Evolutionary conservation across 805 yeast genomes (phyloP), one percentile per base, ranked within the genome.

Genomic region (Candida sithepensis): DNA sequence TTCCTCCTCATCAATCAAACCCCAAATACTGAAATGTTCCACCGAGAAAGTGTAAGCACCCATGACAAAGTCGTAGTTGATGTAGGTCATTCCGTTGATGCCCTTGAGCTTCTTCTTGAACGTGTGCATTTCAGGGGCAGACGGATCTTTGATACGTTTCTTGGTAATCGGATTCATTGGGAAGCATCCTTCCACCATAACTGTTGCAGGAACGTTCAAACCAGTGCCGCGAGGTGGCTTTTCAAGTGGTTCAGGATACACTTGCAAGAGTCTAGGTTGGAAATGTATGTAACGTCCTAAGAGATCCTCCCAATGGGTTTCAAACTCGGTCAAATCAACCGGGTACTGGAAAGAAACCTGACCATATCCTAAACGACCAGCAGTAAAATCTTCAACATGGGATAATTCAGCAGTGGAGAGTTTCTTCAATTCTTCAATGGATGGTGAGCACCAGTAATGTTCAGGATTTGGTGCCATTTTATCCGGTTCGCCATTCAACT

Each of bases 11-110:
- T 82, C 86, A 16, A 84, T 75, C 34, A 94, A 67, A 6, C 98
- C 98, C 97, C 97, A 94, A 5, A 87, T 79, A 69, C 96, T 89
- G 60, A 94, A 94, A 69, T 94, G 99, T 55, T 85, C 82, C 8
- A 91, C 97, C 56, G 74, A 78, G 66, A 88, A 90, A 1, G 84
- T 81, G 89, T 91, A 90, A 4, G 78, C 66, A 32, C 88, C 88
- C 4, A 80, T 78, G 24, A 82, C 73, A 3, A 90, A 89, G 57
- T 86, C 90, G 60, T 84, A 90, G 4, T 90, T 84, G 13, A 91
- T 72, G 61, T 86, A 89, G 51, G 83, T 82, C 83, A 85, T 88
- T 5, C 91, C 96, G 30, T 72, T 74, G 54, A 74, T 67, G 42
- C 69, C 72, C 51, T 79, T 78, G 43, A 85, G 69, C 44, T 70